A percentile compares a stretch with the other conserved stretches of the same genome.
Conservation (phyloP, 164 flowering plant genomes). For the Buxus sempervirens region DNA sequence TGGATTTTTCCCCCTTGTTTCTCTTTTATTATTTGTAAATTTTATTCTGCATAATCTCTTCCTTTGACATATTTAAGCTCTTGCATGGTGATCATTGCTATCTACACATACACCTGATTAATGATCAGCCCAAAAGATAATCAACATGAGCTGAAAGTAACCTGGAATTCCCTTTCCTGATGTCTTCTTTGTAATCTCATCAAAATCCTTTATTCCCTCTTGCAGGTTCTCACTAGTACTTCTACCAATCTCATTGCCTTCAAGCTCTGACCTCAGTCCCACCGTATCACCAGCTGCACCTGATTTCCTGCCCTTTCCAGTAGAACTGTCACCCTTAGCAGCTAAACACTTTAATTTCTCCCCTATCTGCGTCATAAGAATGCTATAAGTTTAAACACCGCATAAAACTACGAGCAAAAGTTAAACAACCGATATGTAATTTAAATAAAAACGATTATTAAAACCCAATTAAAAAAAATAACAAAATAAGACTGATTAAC, state of each 20-base stretch:
- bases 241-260: neutral
- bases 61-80: too few relatives aligned
- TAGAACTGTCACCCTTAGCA: neutral
- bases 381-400: neutral
- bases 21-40: neutral
- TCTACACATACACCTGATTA: too few relatives aligned
- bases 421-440: too few relatives aligned
- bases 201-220: constrained; percentile 5
- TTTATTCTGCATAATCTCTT: too few relatives aligned
- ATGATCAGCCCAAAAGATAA: too few relatives aligned
- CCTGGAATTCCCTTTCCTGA: constrained; percentile 14
- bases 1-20: neutral
- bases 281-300: constrained; percentile 3
- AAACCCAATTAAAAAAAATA: neutral
- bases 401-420: neutral
- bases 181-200: constrained; percentile 11
- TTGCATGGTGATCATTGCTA: too few relatives aligned
- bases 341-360: constrained; percentile 8
- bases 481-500: neutral
- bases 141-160: neutral
- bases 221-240: neutral
- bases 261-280: neutral
- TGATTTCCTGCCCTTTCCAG: constrained; percentile 6
- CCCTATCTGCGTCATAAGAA: constrained; percentile 23
- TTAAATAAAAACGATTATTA: neutral